A percentile compares a stretch with the other conserved stretches of the same genome.
phyloP scores from a whole-genome alignment of 225 moss, liverwort and hornwort genomes.

The Straminergon stramineum region DNA sequence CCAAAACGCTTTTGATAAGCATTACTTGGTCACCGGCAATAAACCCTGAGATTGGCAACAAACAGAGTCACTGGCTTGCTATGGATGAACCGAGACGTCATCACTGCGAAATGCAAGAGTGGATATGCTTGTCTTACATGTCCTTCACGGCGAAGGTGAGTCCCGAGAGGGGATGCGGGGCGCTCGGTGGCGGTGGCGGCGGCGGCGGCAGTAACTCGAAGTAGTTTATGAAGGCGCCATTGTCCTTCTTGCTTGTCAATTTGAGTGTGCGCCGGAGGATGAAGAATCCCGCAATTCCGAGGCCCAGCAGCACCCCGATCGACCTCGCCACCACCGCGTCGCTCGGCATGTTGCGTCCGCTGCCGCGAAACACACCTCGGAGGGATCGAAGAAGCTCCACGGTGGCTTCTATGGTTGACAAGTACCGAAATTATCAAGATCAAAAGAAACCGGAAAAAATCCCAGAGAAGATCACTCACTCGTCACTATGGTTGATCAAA shows the following conservation, averaged over 20 bases:
- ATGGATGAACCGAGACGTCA: not conserved
- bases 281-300: slow-evolving; percentile 91
- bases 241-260: slow-evolving; percentile 42
- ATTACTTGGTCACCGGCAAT: not conserved
- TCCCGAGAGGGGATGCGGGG: slow-evolving; percentile 73
- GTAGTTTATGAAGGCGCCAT: slow-evolving; percentile 78
- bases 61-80: not conserved
- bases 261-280: slow-evolving; percentile 59
- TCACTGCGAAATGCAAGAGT: not conserved
- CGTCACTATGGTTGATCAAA: not conserved
- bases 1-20: not conserved
- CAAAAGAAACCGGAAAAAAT: not conserved
- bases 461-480: not conserved
- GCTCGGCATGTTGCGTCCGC: slow-evolving; percentile 45
- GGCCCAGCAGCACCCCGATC: slow-evolving; percentile 71
- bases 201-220: slow-evolving; percentile 91
- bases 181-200: slow-evolving; percentile 83
- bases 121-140: slow-evolving; percentile 36
- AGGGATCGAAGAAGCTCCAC: slow-evolving; percentile 36
- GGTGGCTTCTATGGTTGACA: slow-evolving; percentile 3
- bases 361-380: slow-evolving; percentile 20
- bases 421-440: not conserved
- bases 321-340: slow-evolving; percentile 65
- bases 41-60: slow-evolving; percentile 2
- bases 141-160: slow-evolving; percentile 96